Base-by-base conservation (phyloP, 106 monocot species). In the Dendrobium chrysotoxum region DNA sequence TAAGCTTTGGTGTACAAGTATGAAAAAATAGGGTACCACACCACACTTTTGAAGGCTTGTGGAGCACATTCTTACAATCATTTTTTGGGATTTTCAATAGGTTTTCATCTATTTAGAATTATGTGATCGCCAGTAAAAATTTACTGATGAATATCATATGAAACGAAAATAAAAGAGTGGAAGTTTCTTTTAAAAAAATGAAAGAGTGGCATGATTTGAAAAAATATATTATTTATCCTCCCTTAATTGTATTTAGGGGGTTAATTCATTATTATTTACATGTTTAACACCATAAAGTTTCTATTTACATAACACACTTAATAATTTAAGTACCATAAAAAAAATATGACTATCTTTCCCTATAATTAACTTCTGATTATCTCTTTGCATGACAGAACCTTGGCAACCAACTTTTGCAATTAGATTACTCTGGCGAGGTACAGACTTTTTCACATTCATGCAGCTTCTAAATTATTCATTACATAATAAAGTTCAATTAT, bases 381-480 rank as follows among this genome's bases (percentile, higher is more conserved):
- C n/a, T n/a, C 4, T 68, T 68, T 68, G 68, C n/a, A 46, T 46
- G n/a, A 41, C 78, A 83, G 83, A 77, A 79, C 42, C 54, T 78
- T 40, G 78, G 57, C 18, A 78, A 58, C 13, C 65, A 66, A 20
- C 72, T 83, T 42, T 57, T 83, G 53, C 28, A 53, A 72, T 15
- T 77, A 78, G 72, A 83, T 40, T 78, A 78, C 73, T 44, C 72
- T 44, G 61, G 40, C 39, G 68, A 78, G 83, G 78, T 83, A 72
- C 11, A 30, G 10, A 7, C 5, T 46, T 20, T 40, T 75, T 46
- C 23, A 25, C 46, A 75, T 45, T 75, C 40, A 75, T 75, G 25
- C 21, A 40, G 31, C 46, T 77, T 35, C 10, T 50, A 68, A 64
- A 31, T 38, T 44, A 53, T 71, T 55, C 7, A 71, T 8, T 12